Evolutionary conservation across 1,284 basidiomycete genomes (phyloP), one percentile per base, ranked within the genome.

Genomic region (Microbotryomycetes sp.): DNA sequence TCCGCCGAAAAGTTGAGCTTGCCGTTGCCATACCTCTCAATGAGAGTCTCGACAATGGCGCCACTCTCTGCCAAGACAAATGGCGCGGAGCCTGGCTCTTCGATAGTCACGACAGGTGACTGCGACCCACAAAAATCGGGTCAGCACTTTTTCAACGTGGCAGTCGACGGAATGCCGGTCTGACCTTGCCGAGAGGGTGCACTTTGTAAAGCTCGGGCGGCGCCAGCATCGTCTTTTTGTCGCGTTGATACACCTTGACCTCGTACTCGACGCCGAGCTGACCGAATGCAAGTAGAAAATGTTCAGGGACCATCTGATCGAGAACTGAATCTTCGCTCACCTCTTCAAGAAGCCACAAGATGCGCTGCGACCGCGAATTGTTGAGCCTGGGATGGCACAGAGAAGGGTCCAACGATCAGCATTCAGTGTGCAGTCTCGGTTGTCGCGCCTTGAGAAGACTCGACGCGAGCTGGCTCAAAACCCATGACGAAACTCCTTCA

Each of bases 311-410:
- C 21, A 15, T 30, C 27, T 11, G 5, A 29, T 13, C 27, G n/a
- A 15, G 15, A 13, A 31, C 26, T 21, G 45, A 11, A 35, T 56
- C 13, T 5, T 52, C 48, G 21, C 57, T 51, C n/a, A 64, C 60
- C 62, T 67, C 67, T 54, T 71, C 66, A 1, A 71, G 57, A 0
- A 71, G 57, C 69, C 69, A 71, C 3, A 71, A 41, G 49, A 71
- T 59, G n/a, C 69, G 54, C 57, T 71, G 69, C 1, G 67, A 64
- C 21, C 69, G 64, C 28, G 66, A 68, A n/a, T 71, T 60, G 7
- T 71, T 67, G 27, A 71, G 65, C 66, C 66, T 64, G 49, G 21
- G 29, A n/a, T n/a, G n/a, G n/a, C n/a, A n/a, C n/a, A n/a, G n/a
- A n/a, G n/a, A n/a, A n/a, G n/a, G n/a, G n/a, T n/a, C n/a, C n/a